Evolutionary conservation across 441 rosid genomes (phyloP), one percentile per base, ranked within the genome.

Genomic region (Aquilaria agallochum): DNA sequence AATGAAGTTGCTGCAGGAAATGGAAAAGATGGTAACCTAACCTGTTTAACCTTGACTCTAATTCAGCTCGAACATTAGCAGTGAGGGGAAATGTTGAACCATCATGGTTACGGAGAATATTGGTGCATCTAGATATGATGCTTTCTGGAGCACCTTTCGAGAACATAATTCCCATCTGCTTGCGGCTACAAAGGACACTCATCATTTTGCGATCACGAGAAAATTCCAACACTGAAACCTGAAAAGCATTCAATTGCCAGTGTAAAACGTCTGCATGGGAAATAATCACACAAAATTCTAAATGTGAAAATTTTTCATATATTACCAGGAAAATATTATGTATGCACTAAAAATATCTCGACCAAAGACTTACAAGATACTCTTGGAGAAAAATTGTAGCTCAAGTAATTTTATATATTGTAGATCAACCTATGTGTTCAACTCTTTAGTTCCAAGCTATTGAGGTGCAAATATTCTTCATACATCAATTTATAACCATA

Each of bases 101-200:
- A 83, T 86, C 92, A 57, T 68, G 73, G 77, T 95, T 86, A 79
- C 98, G 88, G 50, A 92, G 92, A 69, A 89, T 71, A 75, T 66
- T 79, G n/a, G 96, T 74, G 74, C 99, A 92, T 72, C 97, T 85
- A 66, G 97, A 82, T 68, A 92, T 67, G 66, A 95, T 81, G 75
- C 92, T 88, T 74, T 95, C 99, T 54, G 99, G 98, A 79, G 99
- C 97, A 78, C 99, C 99, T 80, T 95, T 95, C 4, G 96, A 86
- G 70, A 92, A 92, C 90, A 95, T 86, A 55, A 86, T 74, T 64
- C 77, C 78, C 70, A 69, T 75, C 78, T 88, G 87, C 74, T 86
- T 88, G 77, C 76, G 89, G 79, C 86, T 83, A 70, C 92, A 86
- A 66, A 95, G 90, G 75, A 83, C 91, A 73, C 97, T 92, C 99